phyloP scores from a whole-genome alignment of 1,284 basidiomycete genomes.

The Thelephora terrestris region DNA sequence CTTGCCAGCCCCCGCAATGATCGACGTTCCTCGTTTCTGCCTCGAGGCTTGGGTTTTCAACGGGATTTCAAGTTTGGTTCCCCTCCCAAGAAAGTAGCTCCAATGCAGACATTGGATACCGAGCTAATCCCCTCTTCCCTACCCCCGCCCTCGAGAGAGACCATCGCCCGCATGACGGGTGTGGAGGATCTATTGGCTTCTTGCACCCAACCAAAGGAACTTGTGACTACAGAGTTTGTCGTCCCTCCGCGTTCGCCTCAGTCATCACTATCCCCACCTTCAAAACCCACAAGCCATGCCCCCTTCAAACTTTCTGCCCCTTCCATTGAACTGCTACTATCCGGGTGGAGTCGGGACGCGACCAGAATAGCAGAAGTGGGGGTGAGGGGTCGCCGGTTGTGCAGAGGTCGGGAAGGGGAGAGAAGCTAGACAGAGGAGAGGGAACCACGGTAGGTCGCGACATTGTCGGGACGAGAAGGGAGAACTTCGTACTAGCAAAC shows the following conservation, averaged over 20 bases:
- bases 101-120: background rate
- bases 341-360: too few species aligned
- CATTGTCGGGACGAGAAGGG: too few species aligned
- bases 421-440: too few species aligned
- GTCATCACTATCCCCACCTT: slow-evolving; percentile 26
- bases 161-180: background rate
- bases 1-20: background rate
- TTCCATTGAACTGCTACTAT: too few species aligned
- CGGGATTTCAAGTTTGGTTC: background rate
- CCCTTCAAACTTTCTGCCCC: too few species aligned
- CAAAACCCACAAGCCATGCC: background rate
- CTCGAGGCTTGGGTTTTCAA: background rate
- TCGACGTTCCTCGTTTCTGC: background rate
- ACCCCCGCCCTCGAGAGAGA: background rate
- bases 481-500: too few species aligned
- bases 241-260: slow-evolving; percentile 64
- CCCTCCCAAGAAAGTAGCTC: background rate
- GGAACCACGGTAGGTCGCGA: too few species aligned
- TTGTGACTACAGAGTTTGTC: slow-evolving; percentile 47
- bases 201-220: slow-evolving; percentile 9
- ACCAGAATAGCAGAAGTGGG: too few species aligned
- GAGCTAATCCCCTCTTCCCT: slow-evolving; percentile 31
- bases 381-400: too few species aligned
- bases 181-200: background rate
- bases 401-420: too few species aligned